phyloP scores from a whole-genome alignment of 805 yeast species.

The Komagataella ulmi region DNA sequence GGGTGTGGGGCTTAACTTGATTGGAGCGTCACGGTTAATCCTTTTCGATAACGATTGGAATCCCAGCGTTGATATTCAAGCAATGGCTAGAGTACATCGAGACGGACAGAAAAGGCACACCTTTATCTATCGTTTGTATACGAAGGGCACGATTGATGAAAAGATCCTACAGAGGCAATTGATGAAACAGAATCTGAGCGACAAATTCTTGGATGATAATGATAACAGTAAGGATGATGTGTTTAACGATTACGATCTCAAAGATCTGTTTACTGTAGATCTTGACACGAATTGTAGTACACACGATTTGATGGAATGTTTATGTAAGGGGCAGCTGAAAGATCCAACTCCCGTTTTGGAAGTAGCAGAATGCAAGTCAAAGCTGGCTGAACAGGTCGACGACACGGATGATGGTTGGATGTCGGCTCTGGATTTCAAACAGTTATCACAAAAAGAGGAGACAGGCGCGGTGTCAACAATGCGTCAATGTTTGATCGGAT shows the following conservation, averaged over 20 bases:
- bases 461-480: background rate
- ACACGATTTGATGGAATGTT: slow-evolving; percentile 61
- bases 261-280: slow-evolving; percentile 57
- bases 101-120: slow-evolving; percentile 83
- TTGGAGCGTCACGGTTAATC: slow-evolving; percentile 81
- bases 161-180: slow-evolving; percentile 87
- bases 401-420: slow-evolving; percentile 24
- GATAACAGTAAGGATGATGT: slow-evolving; percentile 40
- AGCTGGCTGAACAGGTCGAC: background rate
- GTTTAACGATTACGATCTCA: slow-evolving; percentile 56
- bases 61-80: slow-evolving; percentile 84
- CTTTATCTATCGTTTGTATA: slow-evolving; percentile 66
- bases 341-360: slow-evolving; percentile 1
- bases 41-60: slow-evolving; percentile 96
- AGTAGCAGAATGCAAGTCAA: background rate
- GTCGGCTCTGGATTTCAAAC: slow-evolving; percentile 37
- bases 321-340: slow-evolving; percentile 24
- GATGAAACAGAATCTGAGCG: slow-evolving; percentile 69
- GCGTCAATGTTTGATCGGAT: background rate
- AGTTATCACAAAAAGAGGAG: slow-evolving; percentile 12
- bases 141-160: slow-evolving; percentile 89
- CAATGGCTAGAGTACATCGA: slow-evolving; percentile 90
- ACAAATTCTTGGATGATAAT: slow-evolving; percentile 42
- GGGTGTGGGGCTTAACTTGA: slow-evolving; percentile 81
- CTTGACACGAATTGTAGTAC: slow-evolving; percentile 38